A percentile compares a stretch with the other conserved stretches of the same genome.
These are phyloP conservation scores for Verticillium dahliae DNA, from an alignment of 2,329 filamentous ascomycete species.

Conservation along the genomic window DNA sequence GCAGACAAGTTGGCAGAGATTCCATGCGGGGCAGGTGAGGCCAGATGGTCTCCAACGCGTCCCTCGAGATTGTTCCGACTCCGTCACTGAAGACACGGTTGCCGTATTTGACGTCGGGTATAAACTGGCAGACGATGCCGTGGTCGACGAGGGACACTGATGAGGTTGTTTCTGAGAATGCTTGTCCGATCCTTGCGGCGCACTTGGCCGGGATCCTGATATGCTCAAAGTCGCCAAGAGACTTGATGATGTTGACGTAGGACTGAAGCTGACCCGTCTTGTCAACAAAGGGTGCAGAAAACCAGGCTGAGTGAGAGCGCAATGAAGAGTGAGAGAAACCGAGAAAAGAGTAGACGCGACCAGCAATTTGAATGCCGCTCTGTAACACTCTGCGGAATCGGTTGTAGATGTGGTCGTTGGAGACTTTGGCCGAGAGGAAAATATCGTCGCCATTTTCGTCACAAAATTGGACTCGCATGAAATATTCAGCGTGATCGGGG, in stretches of 20 bases:
- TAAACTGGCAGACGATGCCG: constrained; percentile 22
- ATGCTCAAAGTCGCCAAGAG: constrained; percentile 41
- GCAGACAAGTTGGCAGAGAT: constrained; percentile 57
- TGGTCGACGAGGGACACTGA: constrained; percentile 44
- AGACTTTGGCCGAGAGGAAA: constrained; percentile 44
- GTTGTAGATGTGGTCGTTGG: constrained; percentile 40
- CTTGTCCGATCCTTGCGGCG: constrained; percentile 56
- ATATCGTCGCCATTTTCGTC: constrained; percentile 67
- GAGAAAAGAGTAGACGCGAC: constrained; percentile 57
- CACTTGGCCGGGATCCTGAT: constrained; percentile 49
- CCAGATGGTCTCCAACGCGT: constrained; percentile 56
- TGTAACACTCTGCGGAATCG: constrained; percentile 57
- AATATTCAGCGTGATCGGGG: constrained; percentile 50
- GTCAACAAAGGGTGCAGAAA: constrained; percentile 40
- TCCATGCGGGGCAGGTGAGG: constrained; percentile 38
- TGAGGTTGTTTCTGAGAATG: constrained; percentile 68
- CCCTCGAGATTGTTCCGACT: constrained; percentile 64
- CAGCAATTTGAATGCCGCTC: constrained; percentile 56
- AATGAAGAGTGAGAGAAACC: constrained; percentile 78
- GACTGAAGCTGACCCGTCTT: constrained; percentile 22
- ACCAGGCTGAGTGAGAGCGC: constrained; percentile 65
- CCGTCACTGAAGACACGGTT: constrained; percentile 70
- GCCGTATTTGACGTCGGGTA: constrained; percentile 45
- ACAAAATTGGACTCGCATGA: constrained; percentile 64
- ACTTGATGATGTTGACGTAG: constrained; percentile 35